These are phyloP conservation scores for Didymella exigua DNA, from an alignment of 2,329 filamentous ascomycete genomes.

Conservation along the genomic window DNA sequence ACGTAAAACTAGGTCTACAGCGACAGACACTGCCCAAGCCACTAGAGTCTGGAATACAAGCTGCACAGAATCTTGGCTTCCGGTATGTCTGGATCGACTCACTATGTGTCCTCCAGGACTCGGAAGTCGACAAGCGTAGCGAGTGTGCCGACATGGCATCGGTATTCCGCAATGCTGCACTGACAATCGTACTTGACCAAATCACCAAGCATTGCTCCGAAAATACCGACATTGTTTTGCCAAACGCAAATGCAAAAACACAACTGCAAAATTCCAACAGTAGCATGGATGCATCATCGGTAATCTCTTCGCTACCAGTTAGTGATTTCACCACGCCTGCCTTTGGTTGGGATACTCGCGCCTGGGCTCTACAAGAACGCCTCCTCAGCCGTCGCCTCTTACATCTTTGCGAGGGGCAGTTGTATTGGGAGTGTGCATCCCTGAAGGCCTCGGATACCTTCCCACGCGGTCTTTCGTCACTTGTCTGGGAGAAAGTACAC, in stretches of 20 bases:
- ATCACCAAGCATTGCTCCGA: conserved; percentile 5
- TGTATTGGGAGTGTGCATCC: conserved; percentile 48
- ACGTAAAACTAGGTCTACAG: conserved; percentile 23
- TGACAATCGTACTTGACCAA: conserved; percentile 41
- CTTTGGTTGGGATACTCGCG: conserved; percentile 44
- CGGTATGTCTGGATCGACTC: conserved; percentile 45
- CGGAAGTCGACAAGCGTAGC: conserved; percentile 34
- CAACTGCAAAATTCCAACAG: neutral
- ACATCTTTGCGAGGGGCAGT: conserved; percentile 39
- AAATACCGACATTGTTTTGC: neutral
- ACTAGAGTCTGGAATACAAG: conserved; percentile 37
- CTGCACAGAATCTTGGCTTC: conserved; percentile 34
- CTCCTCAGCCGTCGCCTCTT: conserved; percentile 44
- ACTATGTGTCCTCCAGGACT: conserved; percentile 45
- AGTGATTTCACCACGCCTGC: conserved; percentile 26
- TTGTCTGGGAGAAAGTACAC: conserved; percentile 47
- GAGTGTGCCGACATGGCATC: conserved; percentile 42
- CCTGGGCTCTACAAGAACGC: conserved; percentile 46
- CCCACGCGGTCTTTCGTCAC: conserved; percentile 40
- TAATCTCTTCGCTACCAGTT: conserved; percentile 18
- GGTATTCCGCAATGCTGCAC: conserved; percentile 42
- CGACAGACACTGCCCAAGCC: conserved; percentile 26
- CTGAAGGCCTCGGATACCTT: conserved; percentile 47
- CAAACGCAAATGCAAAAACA: neutral
- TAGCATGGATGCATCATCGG: conserved; percentile 4